Evolutionary conservation across 164 flowering plant species (phyloP), one percentile per base, ranked within the genome.

Genomic region (Vitis rupestris): DNA sequence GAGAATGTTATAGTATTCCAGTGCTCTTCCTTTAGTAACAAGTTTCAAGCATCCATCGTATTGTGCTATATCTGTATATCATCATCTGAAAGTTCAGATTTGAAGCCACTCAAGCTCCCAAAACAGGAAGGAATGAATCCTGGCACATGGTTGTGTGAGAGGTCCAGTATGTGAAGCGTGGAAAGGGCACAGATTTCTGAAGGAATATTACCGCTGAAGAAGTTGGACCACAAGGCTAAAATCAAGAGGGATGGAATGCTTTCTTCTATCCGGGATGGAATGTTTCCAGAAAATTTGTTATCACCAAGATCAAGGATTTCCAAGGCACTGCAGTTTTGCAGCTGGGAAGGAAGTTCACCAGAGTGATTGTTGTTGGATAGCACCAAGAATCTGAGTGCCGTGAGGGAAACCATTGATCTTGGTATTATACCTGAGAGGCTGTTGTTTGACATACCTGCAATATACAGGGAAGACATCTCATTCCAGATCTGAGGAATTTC

Each of bases 361-460:
- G 57, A 55, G 10, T 61, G 57, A 29, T 17, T 50, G 51, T 73
- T 73, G 58, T 17, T 62, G 31, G 66, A 17, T 2, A 67, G 66
- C 1, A 1, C 30, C 17, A 73, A 56, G 9, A 19, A 57, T 1
- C 7, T 2, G 17, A 72, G 71, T 0, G 15, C 1, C 9, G 4
- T 14, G 10, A 78, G 30, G 13, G 64, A 37, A 10, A 72, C 76
- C 15, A 80, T 3, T 2, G 79, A 77, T 7, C 14, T 53, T 10
- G 79, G 83, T 14, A 80, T 66, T 0, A 13, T 16, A 5, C 82
- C 80, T 2, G 75, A 68, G 7, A 72, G 60, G 14, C 59, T 54
- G 27, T 71, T 77, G 61, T 49, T 51, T 19, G 74, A 52, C 60
- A 80, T n/a, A 50, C 74, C 72, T 17, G 72, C 10, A 1, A 68